Conservation (phyloP, 495 filamentous ascomycete species). For the Podospora conica region DNA sequence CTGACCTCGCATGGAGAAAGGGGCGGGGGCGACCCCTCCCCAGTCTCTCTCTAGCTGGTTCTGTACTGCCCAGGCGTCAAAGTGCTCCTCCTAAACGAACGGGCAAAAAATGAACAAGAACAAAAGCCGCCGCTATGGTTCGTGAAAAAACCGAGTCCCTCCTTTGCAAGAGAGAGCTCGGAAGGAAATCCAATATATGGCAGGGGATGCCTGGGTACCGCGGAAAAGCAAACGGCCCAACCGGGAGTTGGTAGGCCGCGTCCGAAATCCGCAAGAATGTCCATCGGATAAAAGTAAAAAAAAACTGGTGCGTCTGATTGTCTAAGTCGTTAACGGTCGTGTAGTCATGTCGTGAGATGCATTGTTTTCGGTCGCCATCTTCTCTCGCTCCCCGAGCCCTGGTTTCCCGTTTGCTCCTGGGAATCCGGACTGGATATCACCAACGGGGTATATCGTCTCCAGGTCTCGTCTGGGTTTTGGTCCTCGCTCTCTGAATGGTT, state of each 20-base stretch:
- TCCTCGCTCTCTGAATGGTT: constrained; percentile 17
- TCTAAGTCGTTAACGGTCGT: constrained; percentile 30
- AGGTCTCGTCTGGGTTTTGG: constrained; percentile 6
- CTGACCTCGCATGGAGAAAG: not conserved
- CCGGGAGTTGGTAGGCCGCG: not conserved
- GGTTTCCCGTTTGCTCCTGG: constrained; percentile 9
- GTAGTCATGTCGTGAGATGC: constrained; percentile 31
- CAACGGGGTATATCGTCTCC: constrained; percentile 24
- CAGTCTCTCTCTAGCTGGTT: constrained; percentile 17
- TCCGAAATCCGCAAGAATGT: constrained; percentile 1
- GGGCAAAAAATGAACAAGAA: constrained; percentile 3
- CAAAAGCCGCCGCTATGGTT: constrained; percentile 3
- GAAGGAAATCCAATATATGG: not conserved
- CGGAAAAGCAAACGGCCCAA: not conserved
- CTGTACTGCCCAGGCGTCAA: constrained; percentile 27
- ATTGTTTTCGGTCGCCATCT: constrained; percentile 1
- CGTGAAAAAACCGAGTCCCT: not conserved
- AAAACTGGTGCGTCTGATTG: constrained; percentile 14
- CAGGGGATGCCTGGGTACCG: not conserved
- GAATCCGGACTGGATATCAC: constrained; percentile 15
- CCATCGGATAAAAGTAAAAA: constrained; percentile 1
- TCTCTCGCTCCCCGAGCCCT: constrained; percentile 1
- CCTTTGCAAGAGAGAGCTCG: not conserved
- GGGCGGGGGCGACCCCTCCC: not conserved
- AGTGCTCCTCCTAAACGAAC: not conserved